These are phyloP conservation scores for Myrmaecium sp. DNA, from an alignment of 2,329 filamentous ascomycete genomes.

Conservation along the genomic window DNA sequence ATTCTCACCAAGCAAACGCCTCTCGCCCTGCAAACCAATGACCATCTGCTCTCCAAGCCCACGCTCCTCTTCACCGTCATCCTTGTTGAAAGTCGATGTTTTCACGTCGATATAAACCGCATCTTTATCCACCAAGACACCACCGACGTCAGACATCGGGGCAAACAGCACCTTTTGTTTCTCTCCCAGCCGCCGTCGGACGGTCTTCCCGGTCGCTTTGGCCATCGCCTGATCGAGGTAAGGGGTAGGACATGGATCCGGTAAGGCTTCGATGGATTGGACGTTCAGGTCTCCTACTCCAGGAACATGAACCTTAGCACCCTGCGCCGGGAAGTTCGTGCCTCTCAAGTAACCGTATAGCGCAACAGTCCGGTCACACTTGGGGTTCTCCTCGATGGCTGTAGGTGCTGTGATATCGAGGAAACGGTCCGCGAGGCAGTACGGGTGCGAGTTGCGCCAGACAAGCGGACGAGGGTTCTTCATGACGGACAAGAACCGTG, in stretches of 20 bases:
- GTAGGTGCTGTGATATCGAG: constrained; percentile 90
- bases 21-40: constrained; percentile 69
- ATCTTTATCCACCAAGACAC: constrained; percentile 90
- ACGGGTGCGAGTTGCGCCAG: constrained; percentile 93
- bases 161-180: constrained; percentile 95
- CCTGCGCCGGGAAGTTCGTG: constrained; percentile 77
- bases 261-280: constrained; percentile 66
- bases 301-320: constrained; percentile 79
- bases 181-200: constrained; percentile 68
- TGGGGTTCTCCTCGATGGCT: constrained; percentile 70
- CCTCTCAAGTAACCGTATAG: constrained; percentile 88
- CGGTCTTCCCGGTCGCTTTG: constrained; percentile 68
- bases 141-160: constrained; percentile 95
- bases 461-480: constrained; percentile 94
- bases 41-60: constrained; percentile 95
- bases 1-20: constrained; percentile 64
- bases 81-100: constrained; percentile 51
- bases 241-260: constrained; percentile 90
- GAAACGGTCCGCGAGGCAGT: constrained; percentile 84
- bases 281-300: constrained; percentile 82
- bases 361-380: constrained; percentile 80
- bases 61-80: constrained; percentile 46
- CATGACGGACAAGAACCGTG: constrained; percentile 93
- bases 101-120: constrained; percentile 77
- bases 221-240: constrained; percentile 74